phyloP scores from a whole-genome alignment of 176 grass and related monocot genomes.

The Melocanna baccifera region DNA sequence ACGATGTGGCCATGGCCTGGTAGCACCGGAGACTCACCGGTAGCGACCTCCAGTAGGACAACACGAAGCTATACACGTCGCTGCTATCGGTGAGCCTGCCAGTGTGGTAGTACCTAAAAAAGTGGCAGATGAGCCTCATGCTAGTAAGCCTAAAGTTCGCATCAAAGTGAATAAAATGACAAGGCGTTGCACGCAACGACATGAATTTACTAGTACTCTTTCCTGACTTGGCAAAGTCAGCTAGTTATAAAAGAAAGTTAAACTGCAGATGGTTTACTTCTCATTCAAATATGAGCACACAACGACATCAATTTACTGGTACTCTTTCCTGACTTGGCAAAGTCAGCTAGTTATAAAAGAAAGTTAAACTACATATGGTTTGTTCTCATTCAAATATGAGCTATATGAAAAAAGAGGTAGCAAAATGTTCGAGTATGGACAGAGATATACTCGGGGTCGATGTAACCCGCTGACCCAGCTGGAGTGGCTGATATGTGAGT shows the following conservation, averaged over 20 bases:
- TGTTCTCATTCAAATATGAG: neutral
- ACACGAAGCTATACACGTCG: neutral
- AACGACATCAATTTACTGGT: too few relatives aligned
- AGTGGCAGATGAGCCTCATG: neutral
- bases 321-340: neutral
- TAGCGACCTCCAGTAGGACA: slow-evolving; percentile 1
- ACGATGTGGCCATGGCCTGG: neutral
- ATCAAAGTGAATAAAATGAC: neutral
- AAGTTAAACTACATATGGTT: neutral
- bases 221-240: too few relatives aligned
- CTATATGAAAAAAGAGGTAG: neutral
- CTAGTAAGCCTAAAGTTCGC: neutral
- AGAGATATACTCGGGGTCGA: too few relatives aligned
- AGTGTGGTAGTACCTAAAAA: neutral
- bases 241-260: too few relatives aligned
- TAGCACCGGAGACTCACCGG: neutral
- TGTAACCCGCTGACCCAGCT: slow-evolving; percentile 35
- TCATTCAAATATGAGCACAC: too few relatives aligned
- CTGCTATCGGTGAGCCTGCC: neutral
- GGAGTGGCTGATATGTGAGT: neutral
- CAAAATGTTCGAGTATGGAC: neutral
- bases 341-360: neutral
- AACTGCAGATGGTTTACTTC: too few relatives aligned
- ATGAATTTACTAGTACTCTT: too few relatives aligned
- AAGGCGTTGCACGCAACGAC: too few relatives aligned